These are phyloP conservation scores for Secale cereale DNA, from an alignment of 176 grass and related monocot species.

Conservation along the genomic window DNA sequence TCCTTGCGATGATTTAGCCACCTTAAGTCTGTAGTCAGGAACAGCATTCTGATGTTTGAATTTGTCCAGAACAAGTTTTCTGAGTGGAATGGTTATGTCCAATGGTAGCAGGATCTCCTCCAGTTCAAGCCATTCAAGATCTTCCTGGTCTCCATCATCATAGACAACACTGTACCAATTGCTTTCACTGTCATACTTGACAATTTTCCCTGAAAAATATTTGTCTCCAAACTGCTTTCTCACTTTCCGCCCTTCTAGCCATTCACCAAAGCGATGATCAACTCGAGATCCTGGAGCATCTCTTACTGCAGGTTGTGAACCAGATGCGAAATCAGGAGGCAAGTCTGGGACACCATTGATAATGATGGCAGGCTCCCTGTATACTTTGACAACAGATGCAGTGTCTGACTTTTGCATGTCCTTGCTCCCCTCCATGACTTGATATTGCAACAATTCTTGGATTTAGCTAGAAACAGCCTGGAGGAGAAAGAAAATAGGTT, in stretches of 20 bases:
- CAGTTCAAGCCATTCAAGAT: slow-evolving; percentile 90
- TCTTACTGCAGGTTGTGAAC: slow-evolving; percentile 19
- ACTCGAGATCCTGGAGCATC: slow-evolving; percentile 23
- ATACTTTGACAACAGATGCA: slow-evolving; percentile 48
- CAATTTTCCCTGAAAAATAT: slow-evolving; percentile 68
- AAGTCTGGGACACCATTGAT: slow-evolving; percentile 71
- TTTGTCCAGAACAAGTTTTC: slow-evolving; percentile 64
- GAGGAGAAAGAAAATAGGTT: slow-evolving; percentile 6
- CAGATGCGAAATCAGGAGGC: slow-evolving; percentile 24
- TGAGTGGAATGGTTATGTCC: slow-evolving; percentile 87
- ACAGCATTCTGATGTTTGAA: slow-evolving; percentile 32
- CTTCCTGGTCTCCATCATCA: slow-evolving; percentile 88
- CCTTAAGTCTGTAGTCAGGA: slow-evolving; percentile 24
- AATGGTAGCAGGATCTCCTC: slow-evolving; percentile 66
- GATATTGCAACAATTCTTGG: slow-evolving; percentile 11
- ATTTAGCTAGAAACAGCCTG: slow-evolving; percentile 19
- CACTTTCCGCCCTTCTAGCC: slow-evolving; percentile 79
- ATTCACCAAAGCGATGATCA: slow-evolving; percentile 82
- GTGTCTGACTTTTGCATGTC: slow-evolving; percentile 29
- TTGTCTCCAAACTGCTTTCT: slow-evolving; percentile 61
- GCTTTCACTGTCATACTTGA: slow-evolving; percentile 61
- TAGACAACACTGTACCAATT: slow-evolving; percentile 94
- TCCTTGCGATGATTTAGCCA: slow-evolving; percentile 12
- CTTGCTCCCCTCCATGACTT: slow-evolving; percentile 46
- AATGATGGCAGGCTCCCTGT: slow-evolving; percentile 79